Evolutionary conservation across 2,329 filamentous ascomycete species (phyloP).

Genomic region (Elsinoe arachidis): DNA sequence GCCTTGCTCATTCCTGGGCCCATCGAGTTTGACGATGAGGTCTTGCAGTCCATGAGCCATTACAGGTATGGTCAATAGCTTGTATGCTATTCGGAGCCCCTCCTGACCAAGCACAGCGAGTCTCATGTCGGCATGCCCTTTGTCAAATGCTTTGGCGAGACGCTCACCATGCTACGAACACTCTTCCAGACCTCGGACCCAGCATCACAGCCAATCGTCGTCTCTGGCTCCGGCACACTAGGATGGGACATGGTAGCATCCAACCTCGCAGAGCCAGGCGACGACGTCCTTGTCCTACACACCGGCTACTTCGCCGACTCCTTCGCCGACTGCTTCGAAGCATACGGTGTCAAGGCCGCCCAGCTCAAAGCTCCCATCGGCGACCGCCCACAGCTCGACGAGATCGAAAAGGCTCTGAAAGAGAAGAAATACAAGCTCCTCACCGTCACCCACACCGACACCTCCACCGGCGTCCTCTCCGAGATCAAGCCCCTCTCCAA

Average conservation of each 20-base stretch:
- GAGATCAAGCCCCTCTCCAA: slow-evolving; percentile 79
- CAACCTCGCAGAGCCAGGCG: slow-evolving; percentile 81
- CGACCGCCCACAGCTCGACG: slow-evolving; percentile 72
- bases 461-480: slow-evolving; percentile 88
- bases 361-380: slow-evolving; percentile 86
- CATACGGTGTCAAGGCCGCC: slow-evolving; percentile 83
- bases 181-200: slow-evolving; percentile 86
- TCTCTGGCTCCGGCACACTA: slow-evolving; percentile 89
- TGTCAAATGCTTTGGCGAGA: slow-evolving; percentile 84
- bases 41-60: slow-evolving; percentile 89
- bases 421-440: slow-evolving; percentile 90
- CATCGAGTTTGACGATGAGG: slow-evolving; percentile 97
- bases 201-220: slow-evolving; percentile 78
- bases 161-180: slow-evolving; percentile 76
- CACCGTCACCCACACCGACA: slow-evolving; percentile 95
- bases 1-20: slow-evolving; percentile 92
- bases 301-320: slow-evolving; percentile 96
- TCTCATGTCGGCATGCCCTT: slow-evolving; percentile 87
- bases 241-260: slow-evolving; percentile 96
- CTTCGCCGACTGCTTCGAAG: slow-evolving; percentile 83
- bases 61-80: slow-evolving; percentile 56
- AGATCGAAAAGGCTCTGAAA: slow-evolving; percentile 80
- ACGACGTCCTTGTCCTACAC: slow-evolving; percentile 86
- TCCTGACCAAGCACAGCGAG: slow-evolving; percentile 51
- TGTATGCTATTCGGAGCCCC: not conserved